phyloP scores from a whole-genome alignment of 768 basidiomycete genomes.

The Panellus pusillus region DNA sequence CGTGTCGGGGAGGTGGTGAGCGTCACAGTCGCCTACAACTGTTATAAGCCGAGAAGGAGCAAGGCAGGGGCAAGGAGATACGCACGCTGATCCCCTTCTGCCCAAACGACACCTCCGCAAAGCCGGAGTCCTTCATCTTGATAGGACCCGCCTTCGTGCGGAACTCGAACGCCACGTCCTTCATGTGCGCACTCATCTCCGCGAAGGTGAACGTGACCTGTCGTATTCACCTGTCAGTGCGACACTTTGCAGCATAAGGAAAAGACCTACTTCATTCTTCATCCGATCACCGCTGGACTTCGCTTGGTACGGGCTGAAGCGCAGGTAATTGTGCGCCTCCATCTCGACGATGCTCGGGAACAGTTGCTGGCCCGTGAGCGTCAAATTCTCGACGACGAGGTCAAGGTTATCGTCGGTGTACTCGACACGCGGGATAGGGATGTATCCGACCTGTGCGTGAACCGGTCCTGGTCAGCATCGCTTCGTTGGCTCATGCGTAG shows the following conservation, averaged over 20 bases:
- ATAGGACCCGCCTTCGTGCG: conserved; percentile 75
- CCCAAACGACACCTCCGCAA: conserved; percentile 84
- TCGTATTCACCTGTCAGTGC: no score
- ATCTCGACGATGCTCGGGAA: conserved; percentile 77
- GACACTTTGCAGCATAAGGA: no score
- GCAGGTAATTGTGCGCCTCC: conserved; percentile 80
- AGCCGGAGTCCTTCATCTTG: conserved; percentile 76
- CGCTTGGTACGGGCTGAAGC: conserved; percentile 77
- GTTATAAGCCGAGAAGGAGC: not conserved
- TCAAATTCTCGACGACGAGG: conserved; percentile 91
- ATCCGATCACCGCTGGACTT: conserved; percentile 48
- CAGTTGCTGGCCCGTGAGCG: conserved; percentile 83
- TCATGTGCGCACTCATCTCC: conserved; percentile 93
- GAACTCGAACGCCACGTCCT: conserved; percentile 92
- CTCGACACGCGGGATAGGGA: conserved; percentile 93
- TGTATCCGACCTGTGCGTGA: conserved; percentile 59
- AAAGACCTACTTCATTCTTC: conserved; percentile 47
- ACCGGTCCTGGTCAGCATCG: not conserved
- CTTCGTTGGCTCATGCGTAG: not conserved
- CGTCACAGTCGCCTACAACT: conserved; percentile 51
- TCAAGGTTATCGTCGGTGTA: conserved; percentile 88
- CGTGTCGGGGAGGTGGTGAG: conserved; percentile 57
- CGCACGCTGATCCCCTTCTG: conserved; percentile 76
- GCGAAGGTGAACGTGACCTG: conserved; percentile 66
- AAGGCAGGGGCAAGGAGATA: conserved; percentile 14